Conservation (phyloP, 1,139 yeast species). For the Lodderomyces margitis region DNA sequence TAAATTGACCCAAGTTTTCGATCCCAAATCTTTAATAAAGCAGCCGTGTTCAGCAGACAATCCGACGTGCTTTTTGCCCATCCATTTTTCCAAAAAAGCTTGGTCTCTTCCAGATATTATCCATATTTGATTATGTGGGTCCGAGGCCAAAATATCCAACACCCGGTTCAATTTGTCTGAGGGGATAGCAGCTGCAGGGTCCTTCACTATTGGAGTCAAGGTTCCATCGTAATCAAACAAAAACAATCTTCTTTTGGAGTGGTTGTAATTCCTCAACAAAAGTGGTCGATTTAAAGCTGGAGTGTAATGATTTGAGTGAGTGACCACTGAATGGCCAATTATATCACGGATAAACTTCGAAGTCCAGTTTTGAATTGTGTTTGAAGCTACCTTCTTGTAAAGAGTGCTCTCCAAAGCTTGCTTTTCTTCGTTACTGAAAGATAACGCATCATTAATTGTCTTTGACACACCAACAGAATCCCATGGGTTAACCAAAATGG, state of each 20-base stretch:
- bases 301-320: conserved; percentile 57
- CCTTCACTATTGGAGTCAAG: conserved; percentile 89
- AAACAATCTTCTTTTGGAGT: conserved; percentile 69
- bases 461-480: conserved; percentile 91
- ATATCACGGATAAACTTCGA: conserved; percentile 57
- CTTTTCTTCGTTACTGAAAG: conserved; percentile 45
- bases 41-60: conserved; percentile 98
- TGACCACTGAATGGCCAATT: conserved; percentile 46
- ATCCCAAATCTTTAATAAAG: conserved; percentile 72
- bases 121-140: conserved; percentile 89
- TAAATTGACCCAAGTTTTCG: conserved; percentile 73
- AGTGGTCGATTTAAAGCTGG: conserved; percentile 82
- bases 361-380: conserved; percentile 84
- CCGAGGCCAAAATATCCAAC: conserved; percentile 60
- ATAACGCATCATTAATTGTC: conserved; percentile 68
- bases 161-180: conserved; percentile 66
- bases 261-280: conserved; percentile 56
- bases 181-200: conserved; percentile 98
- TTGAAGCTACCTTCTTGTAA: conserved; percentile 62
- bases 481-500: conserved; percentile 93
- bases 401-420: conserved; percentile 47
- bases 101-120: conserved; percentile 96
- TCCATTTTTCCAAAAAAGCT: conserved; percentile 83
- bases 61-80: conserved; percentile 72
- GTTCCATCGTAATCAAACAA: conserved; percentile 98